A percentile compares a stretch with the other conserved stretches of the same genome.
phyloP scores from a whole-genome alignment of 306 rosid genomes.

The Comarum palustre region DNA sequence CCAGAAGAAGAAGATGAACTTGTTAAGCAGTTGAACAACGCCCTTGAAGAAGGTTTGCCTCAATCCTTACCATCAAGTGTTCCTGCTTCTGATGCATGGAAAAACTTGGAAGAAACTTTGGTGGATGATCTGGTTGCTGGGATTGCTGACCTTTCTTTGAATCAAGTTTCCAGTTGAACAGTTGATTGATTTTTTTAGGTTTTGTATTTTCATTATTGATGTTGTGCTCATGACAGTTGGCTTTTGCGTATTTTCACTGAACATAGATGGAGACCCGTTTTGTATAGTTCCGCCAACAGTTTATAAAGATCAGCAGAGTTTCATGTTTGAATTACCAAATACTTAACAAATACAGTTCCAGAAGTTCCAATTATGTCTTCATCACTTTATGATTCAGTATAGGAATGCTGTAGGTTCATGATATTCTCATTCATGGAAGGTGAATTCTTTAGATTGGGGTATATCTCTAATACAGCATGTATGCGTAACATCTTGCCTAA shows the following conservation, averaged over 20 bases:
- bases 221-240: neutral
- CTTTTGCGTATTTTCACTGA: neutral
- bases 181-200: neutral
- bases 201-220: neutral
- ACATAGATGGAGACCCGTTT: slow-evolving; percentile 4
- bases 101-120: slow-evolving; percentile 31
- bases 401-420: neutral
- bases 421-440: neutral
- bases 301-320: neutral
- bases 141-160: slow-evolving; percentile 52
- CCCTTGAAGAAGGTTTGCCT: slow-evolving; percentile 36
- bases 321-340: neutral
- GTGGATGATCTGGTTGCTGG: slow-evolving; percentile 40
- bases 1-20: slow-evolving; percentile 63
- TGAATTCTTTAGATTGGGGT: neutral
- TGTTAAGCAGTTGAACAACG: slow-evolving; percentile 47
- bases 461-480: neutral
- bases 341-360: neutral
- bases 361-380: neutral
- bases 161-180: slow-evolving; percentile 15
- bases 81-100: slow-evolving; percentile 30
- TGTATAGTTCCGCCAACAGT: neutral
- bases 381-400: neutral
- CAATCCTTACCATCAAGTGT: slow-evolving; percentile 26
- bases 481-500: slow-evolving; percentile 4